phyloP scores from a whole-genome alignment of 225 moss, liverwort and hornwort genomes.

The Pseudoscleropodium purum region DNA sequence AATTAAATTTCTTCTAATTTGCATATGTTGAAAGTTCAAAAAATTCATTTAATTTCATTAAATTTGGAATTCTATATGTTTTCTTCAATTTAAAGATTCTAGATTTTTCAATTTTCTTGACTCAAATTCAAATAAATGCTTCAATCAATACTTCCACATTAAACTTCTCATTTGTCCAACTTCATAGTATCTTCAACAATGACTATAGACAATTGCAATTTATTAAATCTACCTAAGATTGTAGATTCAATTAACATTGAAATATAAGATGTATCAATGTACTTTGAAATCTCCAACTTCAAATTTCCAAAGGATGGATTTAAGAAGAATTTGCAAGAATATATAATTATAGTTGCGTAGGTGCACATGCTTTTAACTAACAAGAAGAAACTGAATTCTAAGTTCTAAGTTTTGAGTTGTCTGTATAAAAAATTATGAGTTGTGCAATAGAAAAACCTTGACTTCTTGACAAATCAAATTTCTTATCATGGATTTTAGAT shows the following conservation, averaged over 20 bases:
- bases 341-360: neutral
- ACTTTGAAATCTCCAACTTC: neutral
- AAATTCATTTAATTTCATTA: neutral
- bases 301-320: neutral
- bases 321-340: neutral
- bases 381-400: no score
- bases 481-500: neutral
- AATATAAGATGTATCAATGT: neutral
- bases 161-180: neutral
- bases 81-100: neutral
- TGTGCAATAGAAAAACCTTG: neutral
- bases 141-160: neutral
- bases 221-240: neutral
- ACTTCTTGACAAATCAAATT: neutral
- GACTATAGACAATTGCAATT: neutral
- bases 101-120: neutral
- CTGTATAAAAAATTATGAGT: neutral
- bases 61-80: neutral
- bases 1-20: neutral
- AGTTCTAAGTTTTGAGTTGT: neutral
- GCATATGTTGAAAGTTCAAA: neutral
- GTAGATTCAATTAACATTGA: neutral
- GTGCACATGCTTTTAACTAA: neutral
- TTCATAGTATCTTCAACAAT: rapidly evolving
- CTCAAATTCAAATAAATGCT: neutral